These are phyloP conservation scores for Lachancea kluyveri DNA, from an alignment of 805 yeast genomes.

Conservation along the genomic window DNA sequence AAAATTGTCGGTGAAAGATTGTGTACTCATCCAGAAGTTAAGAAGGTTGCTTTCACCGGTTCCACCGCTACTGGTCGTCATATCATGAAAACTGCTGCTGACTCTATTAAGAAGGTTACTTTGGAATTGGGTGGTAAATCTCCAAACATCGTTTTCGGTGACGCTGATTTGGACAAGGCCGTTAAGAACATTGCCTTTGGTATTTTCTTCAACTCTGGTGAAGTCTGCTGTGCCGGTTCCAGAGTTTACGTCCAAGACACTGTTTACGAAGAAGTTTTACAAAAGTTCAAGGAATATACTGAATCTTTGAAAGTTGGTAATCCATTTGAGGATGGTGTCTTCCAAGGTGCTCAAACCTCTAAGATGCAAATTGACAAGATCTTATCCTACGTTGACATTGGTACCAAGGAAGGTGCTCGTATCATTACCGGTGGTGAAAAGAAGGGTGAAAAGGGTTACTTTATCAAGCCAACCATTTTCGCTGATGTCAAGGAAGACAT, in stretches of 20 bases:
- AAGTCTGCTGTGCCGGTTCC: constrained; percentile 90
- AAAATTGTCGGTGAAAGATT: constrained; percentile 68
- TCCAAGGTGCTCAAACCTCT: constrained; percentile 75
- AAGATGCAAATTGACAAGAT: constrained; percentile 61
- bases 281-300: constrained; percentile 45
- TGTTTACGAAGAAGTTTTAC: constrained; percentile 60
- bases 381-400: constrained; percentile 54
- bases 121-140: constrained; percentile 89
- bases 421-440: constrained; percentile 79
- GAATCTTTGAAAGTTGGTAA: constrained; percentile 62
- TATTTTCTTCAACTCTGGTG: constrained; percentile 85
- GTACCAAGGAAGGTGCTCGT: constrained; percentile 63
- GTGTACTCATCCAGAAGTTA: constrained; percentile 60
- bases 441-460: constrained; percentile 63
- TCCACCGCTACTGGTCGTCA: constrained; percentile 77
- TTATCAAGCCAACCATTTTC: constrained; percentile 78
- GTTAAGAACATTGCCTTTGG: constrained; percentile 66
- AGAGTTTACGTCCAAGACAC: constrained; percentile 76
- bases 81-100: constrained; percentile 68
- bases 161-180: constrained; percentile 61
- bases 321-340: constrained; percentile 65
- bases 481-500: constrained; percentile 70
- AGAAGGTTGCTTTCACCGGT: constrained; percentile 84
- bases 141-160: constrained; percentile 76
- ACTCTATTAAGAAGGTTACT: constrained; percentile 70